Base-by-base conservation (phyloP, 2,329 filamentous ascomycete genomes). In the Penicillium digitatum region DNA sequence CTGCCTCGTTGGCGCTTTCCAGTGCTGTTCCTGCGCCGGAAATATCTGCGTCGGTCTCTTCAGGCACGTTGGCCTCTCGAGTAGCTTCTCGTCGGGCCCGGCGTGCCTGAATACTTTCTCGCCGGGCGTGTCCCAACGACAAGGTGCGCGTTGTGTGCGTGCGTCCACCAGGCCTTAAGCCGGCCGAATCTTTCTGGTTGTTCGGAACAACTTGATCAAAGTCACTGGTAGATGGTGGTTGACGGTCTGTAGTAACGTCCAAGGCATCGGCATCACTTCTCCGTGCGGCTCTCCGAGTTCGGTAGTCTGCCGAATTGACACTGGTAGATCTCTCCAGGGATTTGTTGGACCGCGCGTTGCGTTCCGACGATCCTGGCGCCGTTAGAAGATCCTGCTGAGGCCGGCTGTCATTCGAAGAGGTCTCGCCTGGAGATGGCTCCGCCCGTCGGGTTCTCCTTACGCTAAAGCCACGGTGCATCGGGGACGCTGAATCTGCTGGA, bases 91-190 rank as follows among this genome's bases (percentile, higher is more conserved):
- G 82, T 49, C 85, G 83, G 52, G 86, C 82, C 50, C 93, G 85
- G 54, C 93, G 84, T 43, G 89, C 89, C 74, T 96, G 93, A 52
- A 96, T 95, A 71, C 91, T 96, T 71, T 96, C 93, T 56, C 90
- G 83, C 37, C 93, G 84, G 42, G 90, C 89, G 70, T 97, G 92
- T 2, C 92, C 90, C 22, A 96, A 81, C 4, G 91, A 95, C 72
- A 94, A 94, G 9, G 93, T 87, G 59, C 93, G 84, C 67, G 84
- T 81, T 6, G 88, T 85, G 20, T 87, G 81, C 2, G 82, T 82
- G 48, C 83, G 82, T 34, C 81, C 78, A 55, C 81, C 80, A 53
- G 70, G 78, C 48, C 74, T 80, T 37, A 50, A 47, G 22, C 74
- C 76, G 49, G 74, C 70, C 63, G 78, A 81, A 37, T 67, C 66